Conservation (phyloP, 2,329 filamentous ascomycete genomes). For the Colletotrichum simmondsii region DNA sequence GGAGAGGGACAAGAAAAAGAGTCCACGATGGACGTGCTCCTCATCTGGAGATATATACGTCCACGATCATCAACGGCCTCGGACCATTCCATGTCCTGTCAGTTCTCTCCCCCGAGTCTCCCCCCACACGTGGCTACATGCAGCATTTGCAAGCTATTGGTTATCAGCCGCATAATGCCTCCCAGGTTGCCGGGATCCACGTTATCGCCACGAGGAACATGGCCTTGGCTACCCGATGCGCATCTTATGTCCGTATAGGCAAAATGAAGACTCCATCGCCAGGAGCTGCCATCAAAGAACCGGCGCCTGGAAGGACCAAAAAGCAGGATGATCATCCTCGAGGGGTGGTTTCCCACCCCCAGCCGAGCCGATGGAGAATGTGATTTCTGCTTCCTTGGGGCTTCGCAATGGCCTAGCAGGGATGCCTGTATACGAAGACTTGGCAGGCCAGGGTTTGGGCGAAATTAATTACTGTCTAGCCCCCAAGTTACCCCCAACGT, state of each 20-base stretch:
- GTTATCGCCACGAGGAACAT: constrained; percentile 17
- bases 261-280: constrained; percentile 10
- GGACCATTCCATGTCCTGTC: neutral
- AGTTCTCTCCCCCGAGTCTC: neutral
- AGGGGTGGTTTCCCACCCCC: neutral
- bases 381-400: neutral
- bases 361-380: neutral
- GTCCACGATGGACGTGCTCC: neutral
- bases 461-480: neutral
- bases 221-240: constrained; percentile 17
- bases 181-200: neutral
- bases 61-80: constrained; percentile 9
- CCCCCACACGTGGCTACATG: constrained; percentile 1
- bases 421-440: constrained; percentile 10
- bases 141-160: constrained; percentile 5
- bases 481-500: constrained; percentile 7
- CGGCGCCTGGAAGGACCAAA: neutral
- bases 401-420: constrained; percentile 15
- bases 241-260: constrained; percentile 11
- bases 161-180: constrained; percentile 9
- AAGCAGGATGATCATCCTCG: constrained; percentile 2
- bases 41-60: constrained; percentile 7
- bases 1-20: neutral
- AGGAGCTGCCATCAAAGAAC: neutral
- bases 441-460: constrained; percentile 15